Conservation (phyloP, 345 rosid genomes). For the Eucalyptus caleyi region DNA sequence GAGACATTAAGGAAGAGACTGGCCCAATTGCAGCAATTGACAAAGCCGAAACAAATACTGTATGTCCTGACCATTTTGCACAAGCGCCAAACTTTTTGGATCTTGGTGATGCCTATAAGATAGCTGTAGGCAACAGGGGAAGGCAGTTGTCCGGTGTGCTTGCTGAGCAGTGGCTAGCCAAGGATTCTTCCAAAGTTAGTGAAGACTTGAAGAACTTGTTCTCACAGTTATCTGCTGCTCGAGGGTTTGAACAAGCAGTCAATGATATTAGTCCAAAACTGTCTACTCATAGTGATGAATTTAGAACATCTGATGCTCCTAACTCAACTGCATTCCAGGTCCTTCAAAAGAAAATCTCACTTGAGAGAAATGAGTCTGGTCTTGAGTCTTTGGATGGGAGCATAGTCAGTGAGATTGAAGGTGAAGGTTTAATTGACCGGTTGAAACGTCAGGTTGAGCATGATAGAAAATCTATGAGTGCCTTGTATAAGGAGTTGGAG, state of each 20-base stretch:
- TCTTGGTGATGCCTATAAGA: conserved; percentile 79
- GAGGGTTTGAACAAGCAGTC: conserved; percentile 47
- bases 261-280: conserved; percentile 54
- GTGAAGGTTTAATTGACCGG: conserved; percentile 65
- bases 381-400: conserved; percentile 65
- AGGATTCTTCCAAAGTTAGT: conserved; percentile 61
- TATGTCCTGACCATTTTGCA: conserved; percentile 16
- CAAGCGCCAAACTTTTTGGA: conserved; percentile 34
- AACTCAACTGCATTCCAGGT: conserved; percentile 35
- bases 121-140: conserved; percentile 46
- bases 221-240: conserved; percentile 63
- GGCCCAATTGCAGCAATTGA: conserved; percentile 6
- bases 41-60: conserved; percentile 22
- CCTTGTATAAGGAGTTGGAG: conserved; percentile 71
- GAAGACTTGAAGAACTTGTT: conserved; percentile 62
- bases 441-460: conserved; percentile 79
- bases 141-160: conserved; percentile 43
- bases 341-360: conserved; percentile 54
- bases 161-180: conserved; percentile 54
- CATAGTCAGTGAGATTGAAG: conserved; percentile 76
- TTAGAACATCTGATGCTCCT: conserved; percentile 26
- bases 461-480: conserved; percentile 44
- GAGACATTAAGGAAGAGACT: conserved; percentile 1
- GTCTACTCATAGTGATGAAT: conserved; percentile 33
- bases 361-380: conserved; percentile 84